Conservation (phyloP, 2,329 filamentous ascomycete species). For the Colletotrichum neosansevieriae region DNA sequence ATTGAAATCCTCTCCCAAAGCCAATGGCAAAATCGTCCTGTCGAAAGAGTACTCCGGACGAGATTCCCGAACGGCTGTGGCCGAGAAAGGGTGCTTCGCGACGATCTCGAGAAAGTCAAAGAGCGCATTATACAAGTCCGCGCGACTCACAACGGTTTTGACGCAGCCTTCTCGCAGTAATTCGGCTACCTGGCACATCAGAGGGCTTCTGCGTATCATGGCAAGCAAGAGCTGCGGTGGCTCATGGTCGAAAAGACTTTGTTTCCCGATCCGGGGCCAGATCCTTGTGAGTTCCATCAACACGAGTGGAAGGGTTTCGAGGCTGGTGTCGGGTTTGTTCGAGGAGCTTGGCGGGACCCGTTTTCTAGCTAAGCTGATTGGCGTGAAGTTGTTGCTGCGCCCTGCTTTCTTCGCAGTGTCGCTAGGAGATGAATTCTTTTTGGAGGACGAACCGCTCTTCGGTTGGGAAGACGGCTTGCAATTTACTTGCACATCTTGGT, state of each 20-base stretch:
- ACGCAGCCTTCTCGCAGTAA: conserved; percentile 45
- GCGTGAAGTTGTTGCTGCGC: no score
- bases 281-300: background rate
- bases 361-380: no score
- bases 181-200: conserved; percentile 43
- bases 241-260: conserved; percentile 18
- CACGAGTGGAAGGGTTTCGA: background rate
- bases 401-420: no score
- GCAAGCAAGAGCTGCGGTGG: conserved; percentile 18
- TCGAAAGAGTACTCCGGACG: background rate
- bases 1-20: background rate
- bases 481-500: conserved; percentile 7
- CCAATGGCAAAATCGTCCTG: conserved; percentile 16
- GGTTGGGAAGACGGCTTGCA: background rate
- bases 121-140: background rate
- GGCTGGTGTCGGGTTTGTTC: background rate
- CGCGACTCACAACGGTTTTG: background rate
- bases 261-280: conserved; percentile 3
- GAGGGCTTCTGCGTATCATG: conserved; percentile 44
- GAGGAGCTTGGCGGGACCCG: background rate
- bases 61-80: background rate
- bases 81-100: background rate
- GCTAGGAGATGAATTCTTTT: background rate
- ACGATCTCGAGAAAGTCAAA: conserved; percentile 10
- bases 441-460: background rate